Base-by-base conservation (phyloP, 192 early-diverging fungal genomes). In the Coemansia sp. region DNA sequence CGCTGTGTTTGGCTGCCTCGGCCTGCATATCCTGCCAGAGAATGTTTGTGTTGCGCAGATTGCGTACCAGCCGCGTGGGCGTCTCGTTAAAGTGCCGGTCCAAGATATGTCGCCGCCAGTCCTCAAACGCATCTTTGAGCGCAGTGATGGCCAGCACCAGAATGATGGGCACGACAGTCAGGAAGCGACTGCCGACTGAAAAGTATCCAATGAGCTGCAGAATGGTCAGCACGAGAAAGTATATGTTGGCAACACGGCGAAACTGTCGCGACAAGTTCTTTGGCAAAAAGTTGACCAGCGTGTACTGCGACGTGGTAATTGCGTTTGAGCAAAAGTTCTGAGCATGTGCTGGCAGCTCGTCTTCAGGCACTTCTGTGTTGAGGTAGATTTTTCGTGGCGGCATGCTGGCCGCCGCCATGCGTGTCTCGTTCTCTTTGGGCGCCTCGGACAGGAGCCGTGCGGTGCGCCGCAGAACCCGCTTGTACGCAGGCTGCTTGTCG, bases 181-280 rank as follows among this genome's bases (percentile, higher is more conserved):
- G 73, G 48, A 87, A 73, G 6, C 93, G 89, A 37, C 88, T 90
- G 41, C 90, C 89, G 57, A 90, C 87, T 48, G 85, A 85, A 75
- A 95, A 95, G 43, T 86, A 68, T 13, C 92, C 90, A 37, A 96
- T 85, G 67, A 92, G 81, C 78, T 95, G 93, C 41, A 77, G 54
- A 19, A 77, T 74, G 3, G 80, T 73, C 53, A 76, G 71, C 24
- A 83, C 83, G 51, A 97, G 86, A 65, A 98, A 98, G 72, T 93
- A 98, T 23, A 96, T 81, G 65, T 90, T 89, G 83, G 87, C 88
- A 14, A 84, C 85, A n/a, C 85, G 84, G 50, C 88, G 82, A 68
- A 98, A 96, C 73, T 98, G 96, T 57, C 92, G 91, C 78, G 90
- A 94, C 52, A 98, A 63, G 68, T 94, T 98, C 68, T 92, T 91